These are phyloP conservation scores for Sclerotinia borealis DNA, from an alignment of 2,329 filamentous ascomycete species.

Conservation along the genomic window DNA sequence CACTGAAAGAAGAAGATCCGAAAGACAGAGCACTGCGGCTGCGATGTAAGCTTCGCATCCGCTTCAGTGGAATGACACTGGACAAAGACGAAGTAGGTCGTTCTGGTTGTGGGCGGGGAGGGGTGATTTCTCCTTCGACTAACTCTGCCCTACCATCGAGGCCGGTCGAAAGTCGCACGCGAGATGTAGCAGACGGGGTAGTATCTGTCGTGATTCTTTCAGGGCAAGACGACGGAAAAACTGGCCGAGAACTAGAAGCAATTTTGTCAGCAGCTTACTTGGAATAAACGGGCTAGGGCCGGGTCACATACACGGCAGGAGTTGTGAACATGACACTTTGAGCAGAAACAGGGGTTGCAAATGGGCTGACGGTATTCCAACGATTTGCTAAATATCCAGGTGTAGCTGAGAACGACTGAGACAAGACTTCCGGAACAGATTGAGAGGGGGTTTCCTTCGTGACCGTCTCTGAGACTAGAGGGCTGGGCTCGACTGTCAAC, in stretches of 20 bases:
- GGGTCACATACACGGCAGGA: slow-evolving; percentile 39
- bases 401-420: slow-evolving; percentile 30
- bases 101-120: slow-evolving; percentile 50
- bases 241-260: slow-evolving; percentile 20
- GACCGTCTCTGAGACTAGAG: background rate
- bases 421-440: slow-evolving; percentile 16
- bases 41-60: slow-evolving; percentile 53
- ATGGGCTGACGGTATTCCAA: slow-evolving; percentile 47
- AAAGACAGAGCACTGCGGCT: slow-evolving; percentile 63
- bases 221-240: slow-evolving; percentile 28
- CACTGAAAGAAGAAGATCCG: slow-evolving; percentile 40
- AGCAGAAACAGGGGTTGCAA: slow-evolving; percentile 43
- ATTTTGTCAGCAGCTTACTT: slow-evolving; percentile 4
- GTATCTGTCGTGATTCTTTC: slow-evolving; percentile 23
- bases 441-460: slow-evolving; percentile 18
- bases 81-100: slow-evolving; percentile 42
- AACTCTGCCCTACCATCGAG: slow-evolving; percentile 89
- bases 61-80: slow-evolving; percentile 30
- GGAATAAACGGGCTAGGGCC: background rate
- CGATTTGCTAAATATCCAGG: slow-evolving; percentile 42
- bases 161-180: slow-evolving; percentile 72
- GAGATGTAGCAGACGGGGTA: slow-evolving; percentile 24
- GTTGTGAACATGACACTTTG: slow-evolving; percentile 28
- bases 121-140: slow-evolving; percentile 60
- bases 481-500: background rate